Evolutionary conservation across 202 grass and related monocot species (phyloP), one percentile per base, ranked within the genome.

Genomic region (Bolboschoenoplectus hybrid): DNA sequence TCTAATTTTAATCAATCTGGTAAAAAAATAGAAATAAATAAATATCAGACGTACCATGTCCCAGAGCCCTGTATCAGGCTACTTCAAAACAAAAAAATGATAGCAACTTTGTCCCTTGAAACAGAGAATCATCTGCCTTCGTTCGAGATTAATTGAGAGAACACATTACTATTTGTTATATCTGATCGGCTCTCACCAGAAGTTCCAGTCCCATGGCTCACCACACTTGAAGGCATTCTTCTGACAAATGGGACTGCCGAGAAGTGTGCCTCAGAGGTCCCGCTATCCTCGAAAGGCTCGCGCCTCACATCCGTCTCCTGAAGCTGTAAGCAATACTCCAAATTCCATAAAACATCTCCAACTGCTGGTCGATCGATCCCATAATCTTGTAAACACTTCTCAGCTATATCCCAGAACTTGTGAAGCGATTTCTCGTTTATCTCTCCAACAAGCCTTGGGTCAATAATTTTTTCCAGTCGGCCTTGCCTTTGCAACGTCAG

Each of bases 241-340:
- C 77, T 67, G 57, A 87, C 88, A 19, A 87, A 85, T 0, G 84
- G 85, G 50, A 68, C 80, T 1, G 75, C 81, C 1, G 90, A 86
- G 84, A 97, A 78, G 69, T 90, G 74, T 82, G 90, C 71, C 0
- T 32, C 63, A 3, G 35, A 87, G 62, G 78, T 84, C 40, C 81
- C 88, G 58, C 95, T 98, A 86, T 98, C 95, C 87, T 98, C 95
- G 61, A 91, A 89, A 1, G 90, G 90, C 16, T 98, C 89, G 47
- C 91, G 87, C 0, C 61, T 85, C 17, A 95, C 79, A 46, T 93
- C 89, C 19, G 88, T 95, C 88, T 93, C 93, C 86, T 98, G 95
- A 63, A 98, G 91, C 86, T 93, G 91, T 16, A 98, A 90, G 51
- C 91, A 92, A 89, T 93, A 98, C 89, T 98, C 95, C 35, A 98